Percentiles rank a stretch among this genome's conserved stretches.
Conservation (phyloP, 192 early-diverging fungal genomes). For the Gonapodya sp. region DNA sequence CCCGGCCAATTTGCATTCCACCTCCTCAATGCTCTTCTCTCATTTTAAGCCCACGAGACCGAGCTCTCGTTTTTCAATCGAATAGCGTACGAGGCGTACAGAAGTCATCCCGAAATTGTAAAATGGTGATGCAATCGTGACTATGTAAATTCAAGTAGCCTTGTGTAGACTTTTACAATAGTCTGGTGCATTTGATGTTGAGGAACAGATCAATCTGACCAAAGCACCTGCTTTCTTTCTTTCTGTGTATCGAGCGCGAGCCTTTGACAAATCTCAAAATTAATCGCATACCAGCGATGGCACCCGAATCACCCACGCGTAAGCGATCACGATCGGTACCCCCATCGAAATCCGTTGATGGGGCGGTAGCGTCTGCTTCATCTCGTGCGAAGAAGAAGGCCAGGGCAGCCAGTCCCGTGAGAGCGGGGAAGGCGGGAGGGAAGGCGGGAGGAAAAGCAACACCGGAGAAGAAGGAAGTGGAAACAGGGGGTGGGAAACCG, state of each 20-base stretch:
- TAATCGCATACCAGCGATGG: too few species aligned
- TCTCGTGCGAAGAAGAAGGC: neutral
- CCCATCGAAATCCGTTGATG: neutral
- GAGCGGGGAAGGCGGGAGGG: neutral
- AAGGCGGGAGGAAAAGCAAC: neutral
- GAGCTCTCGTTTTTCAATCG: conserved; percentile 75
- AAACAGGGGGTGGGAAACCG: neutral
- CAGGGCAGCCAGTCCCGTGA: conserved; percentile 6
- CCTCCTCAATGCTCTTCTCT: neutral
- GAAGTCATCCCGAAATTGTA: conserved; percentile 58
- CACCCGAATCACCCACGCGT: neutral
- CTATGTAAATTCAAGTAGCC: too few species aligned
- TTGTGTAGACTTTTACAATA: too few species aligned
- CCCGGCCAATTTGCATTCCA: too few species aligned
- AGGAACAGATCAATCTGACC: too few species aligned
- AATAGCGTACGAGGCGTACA: conserved; percentile 59
- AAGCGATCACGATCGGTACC: neutral
- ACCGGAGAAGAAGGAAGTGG: neutral
- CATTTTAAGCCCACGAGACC: conserved; percentile 58
- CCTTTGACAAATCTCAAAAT: too few species aligned
- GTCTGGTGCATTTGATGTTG: too few species aligned
- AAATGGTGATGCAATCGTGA: conserved; percentile 60
- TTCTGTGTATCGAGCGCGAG: too few species aligned
- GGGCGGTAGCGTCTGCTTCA: neutral
- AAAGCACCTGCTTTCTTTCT: too few species aligned